Percentiles rank a stretch among this genome's conserved stretches.
These are phyloP conservation scores for Backusella psychrophila DNA, from an alignment of 192 early-diverging fungal genomes.

Conservation along the genomic window DNA sequence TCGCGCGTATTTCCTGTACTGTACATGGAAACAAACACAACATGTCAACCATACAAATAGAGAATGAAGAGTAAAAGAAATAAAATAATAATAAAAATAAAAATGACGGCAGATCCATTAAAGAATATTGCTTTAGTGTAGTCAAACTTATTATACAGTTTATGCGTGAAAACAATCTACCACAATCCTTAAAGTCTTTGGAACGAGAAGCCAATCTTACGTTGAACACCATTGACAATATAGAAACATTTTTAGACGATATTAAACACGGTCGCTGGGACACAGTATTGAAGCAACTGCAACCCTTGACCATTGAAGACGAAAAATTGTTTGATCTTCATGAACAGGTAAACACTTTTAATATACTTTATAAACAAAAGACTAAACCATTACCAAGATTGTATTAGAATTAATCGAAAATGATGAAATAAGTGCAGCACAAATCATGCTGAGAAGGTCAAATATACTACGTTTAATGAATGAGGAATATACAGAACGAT, in stretches of 20 bases:
- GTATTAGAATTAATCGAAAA: slow-evolving; percentile 85
- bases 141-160: slow-evolving; percentile 93
- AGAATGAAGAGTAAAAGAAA: slow-evolving; percentile 6
- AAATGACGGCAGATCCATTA: neutral
- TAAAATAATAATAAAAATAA: neutral
- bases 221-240: slow-evolving; percentile 85
- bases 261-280: slow-evolving; percentile 88
- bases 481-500: slow-evolving; percentile 73
- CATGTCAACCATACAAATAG: slow-evolving; percentile 2
- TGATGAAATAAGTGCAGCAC: slow-evolving; percentile 77
- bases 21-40: neutral
- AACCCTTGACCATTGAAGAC: slow-evolving; percentile 63
- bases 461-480: slow-evolving; percentile 83
- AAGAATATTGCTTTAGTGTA: slow-evolving; percentile 45
- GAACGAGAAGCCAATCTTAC: slow-evolving; percentile 80
- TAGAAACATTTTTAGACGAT: slow-evolving; percentile 68
- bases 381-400: slow-evolving; percentile 46
- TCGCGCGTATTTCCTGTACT: neutral
- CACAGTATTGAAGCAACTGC: slow-evolving; percentile 69
- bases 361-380: no score
- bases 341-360: slow-evolving; percentile 63
- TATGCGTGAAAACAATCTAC: slow-evolving; percentile 87
- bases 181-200: slow-evolving; percentile 69
- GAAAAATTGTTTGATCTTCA: slow-evolving; percentile 82
- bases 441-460: slow-evolving; percentile 82